A percentile compares a stretch with the other conserved stretches of the same genome.
Conservation (phyloP, 2,329 filamentous ascomycete genomes). For the Elsinoe ampelina region DNA sequence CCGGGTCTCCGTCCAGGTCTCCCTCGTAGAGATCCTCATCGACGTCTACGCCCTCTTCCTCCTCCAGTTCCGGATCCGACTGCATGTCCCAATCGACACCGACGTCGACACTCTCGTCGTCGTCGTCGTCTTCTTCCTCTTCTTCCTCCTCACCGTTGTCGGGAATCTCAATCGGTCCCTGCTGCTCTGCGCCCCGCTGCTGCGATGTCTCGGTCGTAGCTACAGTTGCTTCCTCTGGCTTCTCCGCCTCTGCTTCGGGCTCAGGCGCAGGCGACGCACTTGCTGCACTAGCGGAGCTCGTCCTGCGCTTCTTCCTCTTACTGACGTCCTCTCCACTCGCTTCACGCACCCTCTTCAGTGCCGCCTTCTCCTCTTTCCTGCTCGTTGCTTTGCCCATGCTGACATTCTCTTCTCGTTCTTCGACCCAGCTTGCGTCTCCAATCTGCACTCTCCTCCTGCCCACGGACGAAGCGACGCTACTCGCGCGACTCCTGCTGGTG, state of each 20-base stretch:
- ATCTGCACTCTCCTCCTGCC: conserved; percentile 14
- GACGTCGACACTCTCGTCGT: not conserved
- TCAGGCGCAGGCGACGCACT: not conserved
- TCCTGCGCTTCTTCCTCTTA: not conserved
- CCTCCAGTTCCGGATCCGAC: not conserved
- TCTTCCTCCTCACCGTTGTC: conserved; percentile 14
- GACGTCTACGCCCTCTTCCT: not conserved
- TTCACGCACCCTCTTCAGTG: conserved; percentile 12
- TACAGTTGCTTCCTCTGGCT: not conserved
- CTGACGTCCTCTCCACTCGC: not conserved
- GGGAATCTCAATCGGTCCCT: conserved; percentile 8
- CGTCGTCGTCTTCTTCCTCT: conserved; percentile 12
- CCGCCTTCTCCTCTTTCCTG: conserved; percentile 9
- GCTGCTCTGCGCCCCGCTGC: not conserved
- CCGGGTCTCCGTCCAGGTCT: not conserved
- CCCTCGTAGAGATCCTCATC: conserved; percentile 6
- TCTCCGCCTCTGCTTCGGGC: not conserved
- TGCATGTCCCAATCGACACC: not conserved
- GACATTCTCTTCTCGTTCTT: conserved; percentile 10
- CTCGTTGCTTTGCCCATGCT: conserved; percentile 10
- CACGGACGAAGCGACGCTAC: conserved; percentile 11
- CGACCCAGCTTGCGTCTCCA: conserved; percentile 16
- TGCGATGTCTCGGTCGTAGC: not conserved
- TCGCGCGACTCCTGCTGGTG: not conserved
- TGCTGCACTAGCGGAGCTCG: not conserved